Percentiles rank a stretch among this genome's conserved stretches.
Evolutionary conservation across 192 early-diverging fungal species (phyloP).

Genomic region (Backusella tuberculispora): DNA sequence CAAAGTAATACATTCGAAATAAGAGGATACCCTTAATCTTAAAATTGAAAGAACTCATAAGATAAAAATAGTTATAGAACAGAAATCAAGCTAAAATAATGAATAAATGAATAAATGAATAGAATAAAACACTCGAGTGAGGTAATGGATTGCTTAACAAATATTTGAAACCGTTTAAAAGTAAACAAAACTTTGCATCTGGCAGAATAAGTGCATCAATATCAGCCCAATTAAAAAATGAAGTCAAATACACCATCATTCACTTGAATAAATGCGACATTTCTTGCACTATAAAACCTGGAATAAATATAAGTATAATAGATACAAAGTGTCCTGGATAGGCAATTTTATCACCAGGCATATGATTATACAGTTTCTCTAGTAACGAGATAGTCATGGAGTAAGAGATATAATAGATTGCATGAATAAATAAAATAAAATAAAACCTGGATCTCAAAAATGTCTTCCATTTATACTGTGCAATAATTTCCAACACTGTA

Average conservation of each 20-base stretch:
- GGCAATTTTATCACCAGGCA: neutral
- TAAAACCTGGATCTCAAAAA: neutral
- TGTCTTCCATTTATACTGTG: slow-evolving; percentile 9
- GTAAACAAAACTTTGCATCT: neutral
- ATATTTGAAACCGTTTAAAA: neutral
- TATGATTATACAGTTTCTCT: neutral
- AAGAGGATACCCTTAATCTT: no score
- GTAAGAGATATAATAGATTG: slow-evolving; percentile 3
- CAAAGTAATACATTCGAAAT: no score
- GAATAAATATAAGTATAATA: neutral
- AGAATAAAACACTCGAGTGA: no score
- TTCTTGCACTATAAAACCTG: neutral
- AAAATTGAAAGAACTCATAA: no score
- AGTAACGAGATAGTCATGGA: neutral
- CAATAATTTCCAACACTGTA: neutral
- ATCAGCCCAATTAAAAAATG: slow-evolving; percentile 14
- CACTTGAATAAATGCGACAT: neutral
- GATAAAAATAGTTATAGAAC: no score
- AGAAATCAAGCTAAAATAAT: no score
- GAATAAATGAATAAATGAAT: no score
- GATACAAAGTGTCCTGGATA: neutral
- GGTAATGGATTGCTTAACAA: no score
- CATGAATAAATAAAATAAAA: slow-evolving; percentile 2
- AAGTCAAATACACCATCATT: neutral
- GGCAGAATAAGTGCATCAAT: neutral